phyloP scores from a whole-genome alignment of 1,284 basidiomycete genomes.

The Ganoderma resinaceum region DNA sequence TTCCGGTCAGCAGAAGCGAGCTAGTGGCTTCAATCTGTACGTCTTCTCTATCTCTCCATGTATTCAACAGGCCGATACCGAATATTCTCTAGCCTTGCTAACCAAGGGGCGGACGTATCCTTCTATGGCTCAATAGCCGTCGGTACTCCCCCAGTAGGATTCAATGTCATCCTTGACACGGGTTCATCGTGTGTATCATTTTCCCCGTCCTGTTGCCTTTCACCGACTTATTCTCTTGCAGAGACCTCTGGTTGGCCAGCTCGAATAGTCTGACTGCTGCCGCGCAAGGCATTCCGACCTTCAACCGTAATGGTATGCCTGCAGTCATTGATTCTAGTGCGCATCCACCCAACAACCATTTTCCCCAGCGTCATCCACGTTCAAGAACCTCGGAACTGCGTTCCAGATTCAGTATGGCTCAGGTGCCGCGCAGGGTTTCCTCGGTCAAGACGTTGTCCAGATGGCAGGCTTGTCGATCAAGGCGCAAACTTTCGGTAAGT shows the following conservation, averaged over 20 bases:
- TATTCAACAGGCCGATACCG: neutral
- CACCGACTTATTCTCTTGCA: slow-evolving; percentile 9
- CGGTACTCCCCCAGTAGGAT: slow-evolving; percentile 47
- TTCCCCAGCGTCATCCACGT: slow-evolving; percentile 36
- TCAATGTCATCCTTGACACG: slow-evolving; percentile 57
- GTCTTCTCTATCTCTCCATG: slow-evolving; percentile 10
- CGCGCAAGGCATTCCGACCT: slow-evolving; percentile 31
- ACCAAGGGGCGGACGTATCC: slow-evolving; percentile 40
- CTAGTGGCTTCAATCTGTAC: slow-evolving; percentile 40
- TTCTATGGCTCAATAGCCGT: slow-evolving; percentile 50
- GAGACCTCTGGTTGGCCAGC: slow-evolving; percentile 42
- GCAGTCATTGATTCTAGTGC: neutral
- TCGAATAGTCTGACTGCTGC: slow-evolving; percentile 23
- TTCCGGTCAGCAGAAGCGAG: slow-evolving; percentile 32
- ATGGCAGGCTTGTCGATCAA: slow-evolving; percentile 52
- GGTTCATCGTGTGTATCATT: slow-evolving; percentile 54
- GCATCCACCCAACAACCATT: neutral
- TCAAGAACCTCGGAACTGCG: slow-evolving; percentile 30
- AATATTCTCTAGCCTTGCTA: slow-evolving; percentile 33
- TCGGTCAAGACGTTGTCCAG: slow-evolving; percentile 49
- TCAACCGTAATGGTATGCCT: slow-evolving; percentile 32
- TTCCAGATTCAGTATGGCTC: slow-evolving; percentile 43
- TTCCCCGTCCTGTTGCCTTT: neutral
- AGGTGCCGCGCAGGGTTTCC: slow-evolving; percentile 42
- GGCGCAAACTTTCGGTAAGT: slow-evolving; percentile 50